Evolutionary conservation across 2,329 filamentous ascomycete genomes (phyloP), one percentile per base, ranked within the genome.

Genomic region (Intubia oerlemansii): DNA sequence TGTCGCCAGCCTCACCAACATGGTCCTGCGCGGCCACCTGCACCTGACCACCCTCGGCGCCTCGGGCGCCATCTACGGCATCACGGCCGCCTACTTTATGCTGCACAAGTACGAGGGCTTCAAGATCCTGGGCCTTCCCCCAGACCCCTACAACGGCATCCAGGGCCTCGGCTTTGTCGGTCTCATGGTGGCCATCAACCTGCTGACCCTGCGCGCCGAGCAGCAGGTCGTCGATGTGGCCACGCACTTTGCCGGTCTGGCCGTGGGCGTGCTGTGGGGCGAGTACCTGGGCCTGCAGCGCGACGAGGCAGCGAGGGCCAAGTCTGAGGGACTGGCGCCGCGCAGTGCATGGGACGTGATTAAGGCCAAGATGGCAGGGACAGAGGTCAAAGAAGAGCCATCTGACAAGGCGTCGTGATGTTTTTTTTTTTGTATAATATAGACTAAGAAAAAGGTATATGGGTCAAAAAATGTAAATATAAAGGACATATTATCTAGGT

Each of bases 11-110:
- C 51, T 81, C 33, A 40, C 51, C 17, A 47, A 48, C 26, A 53
- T 62, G 32, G 58, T 62, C 26, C 43, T 62, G 30, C 43, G 52
- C 28, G 50, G 53, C 10, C 47, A 52, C 39, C 41, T 67, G 27
- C 43, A 48, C 10, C 49, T 54, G 21, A 62, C 68, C 18, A 62
- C 64, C 2, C 52, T 77, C 8, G 76, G 76, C n/a, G 69, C 70
- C 2, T 77, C 70, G 6, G 72, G 67, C 9, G 66, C 64, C 20
- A 52, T 72, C 5, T 59, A 66, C 36, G 74, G 72, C 14, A 42
- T 79, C 14, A 44, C 63, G 7, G 59, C 59, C 2, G 67, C 69
- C 2, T 75, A 66, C 45, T 65, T 72, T 39, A 67, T 63, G 57
- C 47, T 62, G 36, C 59, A 70, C 42, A 50, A 55, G 30, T 52